phyloP scores from a whole-genome alignment of 169 alveolate species.

The Cyclospora cayetanensis region DNA sequence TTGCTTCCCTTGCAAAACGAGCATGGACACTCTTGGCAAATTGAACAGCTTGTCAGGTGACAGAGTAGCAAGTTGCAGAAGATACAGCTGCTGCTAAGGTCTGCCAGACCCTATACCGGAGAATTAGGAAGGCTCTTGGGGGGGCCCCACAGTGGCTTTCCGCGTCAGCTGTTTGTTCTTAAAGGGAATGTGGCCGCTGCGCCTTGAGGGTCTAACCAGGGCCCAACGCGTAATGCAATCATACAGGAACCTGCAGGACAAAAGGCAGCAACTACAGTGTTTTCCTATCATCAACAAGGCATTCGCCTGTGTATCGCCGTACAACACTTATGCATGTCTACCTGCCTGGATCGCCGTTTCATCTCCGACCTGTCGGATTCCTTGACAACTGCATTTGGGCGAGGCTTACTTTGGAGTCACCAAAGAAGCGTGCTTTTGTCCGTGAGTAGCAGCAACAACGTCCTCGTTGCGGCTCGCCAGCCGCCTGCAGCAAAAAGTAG shows the following conservation, averaged over 20 bases:
- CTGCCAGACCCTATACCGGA: background rate
- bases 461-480: background rate
- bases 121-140: background rate
- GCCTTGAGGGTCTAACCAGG: slow-evolving; percentile 23
- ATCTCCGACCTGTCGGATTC: too few relatives aligned
- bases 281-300: too few relatives aligned
- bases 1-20: too few relatives aligned
- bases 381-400: too few relatives aligned
- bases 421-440: background rate
- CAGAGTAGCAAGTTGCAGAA: background rate
- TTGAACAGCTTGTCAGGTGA: background rate
- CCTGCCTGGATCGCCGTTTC: too few relatives aligned
- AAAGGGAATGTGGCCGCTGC: slow-evolving; percentile 16
- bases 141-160: background rate
- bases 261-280: slow-evolving; percentile 37
- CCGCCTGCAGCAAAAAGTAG: background rate
- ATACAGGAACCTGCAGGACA: slow-evolving; percentile 31
- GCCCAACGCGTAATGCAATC: slow-evolving; percentile 27
- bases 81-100: background rate
- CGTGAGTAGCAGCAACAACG: background rate
- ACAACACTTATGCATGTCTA: too few relatives aligned
- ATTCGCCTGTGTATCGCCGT: too few relatives aligned
- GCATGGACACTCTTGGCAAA: background rate
- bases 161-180: background rate
- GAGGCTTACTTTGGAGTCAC: slow-evolving; percentile 4